These are phyloP conservation scores for Tricholoma sp. DNA, from an alignment of 768 basidiomycete genomes.

Conservation along the genomic window DNA sequence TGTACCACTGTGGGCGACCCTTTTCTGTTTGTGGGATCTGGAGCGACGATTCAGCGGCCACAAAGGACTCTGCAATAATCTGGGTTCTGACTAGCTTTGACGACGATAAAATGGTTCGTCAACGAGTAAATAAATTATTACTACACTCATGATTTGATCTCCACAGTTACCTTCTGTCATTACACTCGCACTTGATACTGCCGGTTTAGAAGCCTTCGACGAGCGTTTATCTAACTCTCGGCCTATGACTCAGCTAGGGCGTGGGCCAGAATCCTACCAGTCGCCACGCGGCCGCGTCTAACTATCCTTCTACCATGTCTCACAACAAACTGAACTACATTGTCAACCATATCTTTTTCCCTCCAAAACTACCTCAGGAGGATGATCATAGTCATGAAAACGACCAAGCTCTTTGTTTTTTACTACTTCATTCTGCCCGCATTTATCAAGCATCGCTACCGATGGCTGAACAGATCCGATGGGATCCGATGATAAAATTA, in stretches of 20 bases:
- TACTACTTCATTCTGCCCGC: conserved; percentile 13
- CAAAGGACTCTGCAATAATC: too few species aligned
- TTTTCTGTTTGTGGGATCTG: too few species aligned
- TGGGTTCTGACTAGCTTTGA: too few species aligned
- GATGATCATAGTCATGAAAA: conserved; percentile 22
- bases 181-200: background rate
- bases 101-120: background rate
- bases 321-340: conserved; percentile 18
- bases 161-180: too few species aligned
- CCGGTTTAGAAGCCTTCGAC: background rate
- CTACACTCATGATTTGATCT: background rate
- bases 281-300: background rate
- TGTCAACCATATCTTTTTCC: conserved; percentile 39
- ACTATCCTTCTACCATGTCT: background rate
- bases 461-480: conserved; percentile 11
- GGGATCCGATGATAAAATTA: conserved; percentile 28
- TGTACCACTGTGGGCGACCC: too few species aligned
- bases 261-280: background rate
- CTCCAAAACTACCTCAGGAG: conserved; percentile 33
- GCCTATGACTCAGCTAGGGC: background rate
- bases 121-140: background rate
- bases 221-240: background rate
- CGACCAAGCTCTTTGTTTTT: conserved; percentile 21
- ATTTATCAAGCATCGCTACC: conserved; percentile 13
- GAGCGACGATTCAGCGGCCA: too few species aligned